Evolutionary conservation across 73 alveolate species (phyloP).

Genomic region (Tetrahymena elliotti): DNA sequence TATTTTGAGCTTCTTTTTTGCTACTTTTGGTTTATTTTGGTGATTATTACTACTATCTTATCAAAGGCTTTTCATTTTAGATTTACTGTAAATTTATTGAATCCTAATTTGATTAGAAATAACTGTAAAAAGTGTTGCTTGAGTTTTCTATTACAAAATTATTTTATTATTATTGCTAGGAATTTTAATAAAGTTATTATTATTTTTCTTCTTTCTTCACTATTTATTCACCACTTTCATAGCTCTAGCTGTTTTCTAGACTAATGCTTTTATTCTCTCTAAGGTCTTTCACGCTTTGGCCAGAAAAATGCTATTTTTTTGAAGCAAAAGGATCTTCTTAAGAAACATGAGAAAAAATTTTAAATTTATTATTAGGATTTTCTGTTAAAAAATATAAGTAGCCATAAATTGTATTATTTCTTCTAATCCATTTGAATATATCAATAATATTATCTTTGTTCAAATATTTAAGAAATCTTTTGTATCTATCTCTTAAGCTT

Average conservation of each 20-base stretch:
- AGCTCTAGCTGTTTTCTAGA: background rate
- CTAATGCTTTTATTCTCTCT: background rate
- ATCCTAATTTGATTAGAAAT: no score
- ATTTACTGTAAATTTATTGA: background rate
- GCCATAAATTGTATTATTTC: background rate
- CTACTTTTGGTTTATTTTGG: no score
- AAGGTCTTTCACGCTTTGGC: background rate
- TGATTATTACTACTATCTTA: no score
- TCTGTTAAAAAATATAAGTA: background rate
- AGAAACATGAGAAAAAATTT: background rate
- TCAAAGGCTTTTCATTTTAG: no score
- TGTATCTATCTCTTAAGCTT: background rate
- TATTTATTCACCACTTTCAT: background rate
- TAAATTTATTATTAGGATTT: background rate
- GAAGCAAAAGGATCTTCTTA: background rate
- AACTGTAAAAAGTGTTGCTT: background rate
- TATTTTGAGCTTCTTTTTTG: background rate
- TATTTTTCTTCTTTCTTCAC: background rate
- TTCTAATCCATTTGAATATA: background rate
- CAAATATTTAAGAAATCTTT: background rate
- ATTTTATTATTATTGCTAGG: background rate
- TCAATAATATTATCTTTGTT: background rate
- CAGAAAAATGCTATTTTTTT: background rate
- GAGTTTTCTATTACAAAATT: background rate
- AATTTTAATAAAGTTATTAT: background rate